These are phyloP conservation scores for Gnomoniopsis smithogilvyi DNA, from an alignment of 2,329 filamentous ascomycete species.

Conservation along the genomic window DNA sequence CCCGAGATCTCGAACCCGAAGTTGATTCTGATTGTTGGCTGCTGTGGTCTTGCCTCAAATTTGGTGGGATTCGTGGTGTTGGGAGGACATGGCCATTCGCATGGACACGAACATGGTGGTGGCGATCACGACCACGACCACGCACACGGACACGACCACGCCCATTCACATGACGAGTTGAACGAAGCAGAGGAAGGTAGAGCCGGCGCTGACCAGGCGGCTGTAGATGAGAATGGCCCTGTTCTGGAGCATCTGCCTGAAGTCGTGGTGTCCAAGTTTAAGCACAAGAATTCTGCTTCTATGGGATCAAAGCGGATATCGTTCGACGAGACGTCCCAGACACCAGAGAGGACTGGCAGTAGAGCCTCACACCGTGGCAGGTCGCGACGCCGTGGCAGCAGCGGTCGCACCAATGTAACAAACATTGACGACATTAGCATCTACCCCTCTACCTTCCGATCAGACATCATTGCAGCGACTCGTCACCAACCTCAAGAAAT, in stretches of 20 bases:
- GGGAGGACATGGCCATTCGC: conserved; percentile 86
- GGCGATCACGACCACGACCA: conserved; percentile 50
- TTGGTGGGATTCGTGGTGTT: conserved; percentile 85
- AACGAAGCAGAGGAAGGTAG: conserved; percentile 51
- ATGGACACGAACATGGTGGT: conserved; percentile 57
- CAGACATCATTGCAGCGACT: conserved; percentile 87
- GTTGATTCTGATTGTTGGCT: conserved; percentile 87
- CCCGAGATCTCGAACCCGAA: conserved; percentile 82
- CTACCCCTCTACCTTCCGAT: conserved; percentile 84
- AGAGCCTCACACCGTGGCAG: conserved; percentile 31
- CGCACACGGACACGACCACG: conserved; percentile 34
- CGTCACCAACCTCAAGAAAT: conserved; percentile 51
- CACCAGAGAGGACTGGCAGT: conserved; percentile 23
- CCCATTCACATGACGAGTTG: conserved; percentile 30
- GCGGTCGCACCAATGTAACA: conserved; percentile 55
- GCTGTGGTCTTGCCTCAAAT: conserved; percentile 81
- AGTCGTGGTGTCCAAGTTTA: conserved; percentile 50
- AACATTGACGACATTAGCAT: conserved; percentile 75
- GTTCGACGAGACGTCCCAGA: conserved; percentile 26
- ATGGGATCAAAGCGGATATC: conserved; percentile 17
- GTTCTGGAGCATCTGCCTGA: conserved; percentile 62
- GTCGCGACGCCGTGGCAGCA: conserved; percentile 44
- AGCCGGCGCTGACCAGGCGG: conserved; percentile 37
- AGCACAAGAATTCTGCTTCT: conserved; percentile 26
- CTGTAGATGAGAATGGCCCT: conserved; percentile 55